Conservation (phyloP, 2,329 filamentous ascomycete species). For the Coniochaeta pulveracea region DNA sequence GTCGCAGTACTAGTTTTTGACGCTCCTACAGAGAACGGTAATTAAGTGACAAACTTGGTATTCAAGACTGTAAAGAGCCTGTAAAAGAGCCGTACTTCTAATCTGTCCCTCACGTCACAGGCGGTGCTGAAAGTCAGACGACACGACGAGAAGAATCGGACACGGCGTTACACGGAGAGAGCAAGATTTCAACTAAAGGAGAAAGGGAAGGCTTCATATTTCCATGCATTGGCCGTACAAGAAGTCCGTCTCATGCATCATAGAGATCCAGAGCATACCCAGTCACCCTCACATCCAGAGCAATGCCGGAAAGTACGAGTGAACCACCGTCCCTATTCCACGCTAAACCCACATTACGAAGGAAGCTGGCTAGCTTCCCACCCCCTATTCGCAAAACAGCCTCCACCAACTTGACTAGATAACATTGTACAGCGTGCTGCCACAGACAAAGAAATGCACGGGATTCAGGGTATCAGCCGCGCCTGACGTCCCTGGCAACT, state of each 20-base stretch:
- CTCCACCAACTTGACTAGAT: too few species aligned
- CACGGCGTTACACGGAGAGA: too few species aligned
- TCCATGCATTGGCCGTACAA: conserved; percentile 4
- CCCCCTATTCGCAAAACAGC: conserved; percentile 1
- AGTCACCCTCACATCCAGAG: not conserved
- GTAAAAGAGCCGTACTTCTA: too few species aligned
- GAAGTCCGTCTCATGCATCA: conserved; percentile 4
- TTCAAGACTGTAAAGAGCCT: too few species aligned
- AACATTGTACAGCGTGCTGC: conserved; percentile 4
- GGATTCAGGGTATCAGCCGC: conserved; percentile 2
- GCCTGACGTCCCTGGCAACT: not conserved
- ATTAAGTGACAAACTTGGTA: too few species aligned
- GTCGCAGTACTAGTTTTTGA: too few species aligned
- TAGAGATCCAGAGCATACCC: conserved; percentile 4
- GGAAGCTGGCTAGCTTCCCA: not conserved
- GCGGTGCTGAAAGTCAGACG: too few species aligned
- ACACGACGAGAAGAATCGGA: too few species aligned
- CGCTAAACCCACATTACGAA: conserved; percentile 1
- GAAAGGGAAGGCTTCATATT: conserved; percentile 4
- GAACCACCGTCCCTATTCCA: too few species aligned
- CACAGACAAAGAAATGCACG: conserved; percentile 1
- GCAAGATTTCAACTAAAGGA: too few species aligned
- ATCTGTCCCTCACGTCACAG: too few species aligned
- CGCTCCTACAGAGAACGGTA: too few species aligned
- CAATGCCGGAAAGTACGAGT: not conserved